A percentile compares a stretch with the other conserved stretches of the same genome.
Conservation (phyloP, 225 moss, liverwort and hornwort genomes). For the Neckera pumila region DNA sequence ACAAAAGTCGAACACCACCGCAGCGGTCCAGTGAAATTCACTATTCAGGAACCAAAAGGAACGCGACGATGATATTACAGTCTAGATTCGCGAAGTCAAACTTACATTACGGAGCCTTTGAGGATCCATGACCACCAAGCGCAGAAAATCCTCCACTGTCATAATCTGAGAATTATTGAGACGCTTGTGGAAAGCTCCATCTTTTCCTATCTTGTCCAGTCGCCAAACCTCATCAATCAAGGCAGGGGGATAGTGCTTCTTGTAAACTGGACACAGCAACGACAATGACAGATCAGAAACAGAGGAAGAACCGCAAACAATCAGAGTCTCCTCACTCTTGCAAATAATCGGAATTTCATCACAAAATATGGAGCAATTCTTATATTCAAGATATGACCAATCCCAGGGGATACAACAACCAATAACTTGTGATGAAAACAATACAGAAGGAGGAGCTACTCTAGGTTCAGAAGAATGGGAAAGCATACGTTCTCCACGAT, state of each 20-base stretch:
- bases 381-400: no score
- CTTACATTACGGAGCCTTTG: constrained; percentile 29
- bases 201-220: constrained; percentile 42
- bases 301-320: background rate
- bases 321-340: background rate
- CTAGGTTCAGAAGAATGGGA: background rate
- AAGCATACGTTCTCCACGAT: constrained; percentile 35
- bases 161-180: constrained; percentile 1
- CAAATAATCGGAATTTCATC: background rate
- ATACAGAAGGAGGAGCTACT: background rate
- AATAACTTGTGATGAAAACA: background rate
- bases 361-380: background rate
- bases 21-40: background rate
- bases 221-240: constrained; percentile 41
- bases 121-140: constrained; percentile 41
- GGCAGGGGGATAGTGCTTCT: constrained; percentile 44
- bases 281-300: background rate
- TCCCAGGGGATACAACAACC: background rate
- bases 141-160: constrained; percentile 36
- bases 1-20: background rate
- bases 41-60: background rate
- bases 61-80: background rate
- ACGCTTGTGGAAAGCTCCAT: constrained; percentile 48
- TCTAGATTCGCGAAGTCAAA: no score
- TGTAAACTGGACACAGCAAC: constrained; percentile 19